Percentiles rank a stretch among this genome's conserved stretches.
phyloP scores from a whole-genome alignment of 768 basidiomycete genomes.

The Termitomyces sp. region DNA sequence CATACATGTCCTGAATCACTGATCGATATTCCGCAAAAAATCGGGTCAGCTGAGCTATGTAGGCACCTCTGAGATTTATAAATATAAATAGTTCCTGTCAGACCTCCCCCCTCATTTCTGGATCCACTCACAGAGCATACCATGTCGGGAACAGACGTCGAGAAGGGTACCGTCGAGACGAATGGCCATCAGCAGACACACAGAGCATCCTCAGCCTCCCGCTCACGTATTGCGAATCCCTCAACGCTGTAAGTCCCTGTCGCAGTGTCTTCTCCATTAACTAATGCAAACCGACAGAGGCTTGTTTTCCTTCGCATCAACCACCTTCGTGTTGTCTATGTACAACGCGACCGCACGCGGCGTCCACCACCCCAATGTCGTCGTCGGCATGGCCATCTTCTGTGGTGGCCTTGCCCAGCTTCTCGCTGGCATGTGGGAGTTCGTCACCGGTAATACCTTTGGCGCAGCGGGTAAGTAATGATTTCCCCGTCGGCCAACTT shows the following conservation, averaged over 20 bases:
- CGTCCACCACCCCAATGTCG: constrained; percentile 56
- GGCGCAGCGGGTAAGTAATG: constrained; percentile 21
- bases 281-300: constrained; percentile 39
- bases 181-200: constrained; percentile 22
- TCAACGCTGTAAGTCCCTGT: constrained; percentile 40
- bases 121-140: neutral
- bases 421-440: constrained; percentile 89
- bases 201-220: constrained; percentile 17
- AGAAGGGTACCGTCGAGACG: constrained; percentile 30
- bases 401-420: constrained; percentile 83
- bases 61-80: neutral
- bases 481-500: no score
- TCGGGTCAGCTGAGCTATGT: neutral
- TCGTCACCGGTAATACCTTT: constrained; percentile 63
- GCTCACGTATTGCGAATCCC: constrained; percentile 51
- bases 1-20: neutral
- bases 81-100: no score
- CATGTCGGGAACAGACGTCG: constrained; percentile 23
- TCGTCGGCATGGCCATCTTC: constrained; percentile 84
- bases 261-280: neutral
- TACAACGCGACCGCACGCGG: constrained; percentile 60
- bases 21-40: neutral
- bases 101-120: neutral
- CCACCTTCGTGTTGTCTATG: constrained; percentile 74
- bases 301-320: constrained; percentile 79